Evolutionary conservation across 2,329 filamentous ascomycete genomes (phyloP).

Genomic region (Trichophaea hybrida): DNA sequence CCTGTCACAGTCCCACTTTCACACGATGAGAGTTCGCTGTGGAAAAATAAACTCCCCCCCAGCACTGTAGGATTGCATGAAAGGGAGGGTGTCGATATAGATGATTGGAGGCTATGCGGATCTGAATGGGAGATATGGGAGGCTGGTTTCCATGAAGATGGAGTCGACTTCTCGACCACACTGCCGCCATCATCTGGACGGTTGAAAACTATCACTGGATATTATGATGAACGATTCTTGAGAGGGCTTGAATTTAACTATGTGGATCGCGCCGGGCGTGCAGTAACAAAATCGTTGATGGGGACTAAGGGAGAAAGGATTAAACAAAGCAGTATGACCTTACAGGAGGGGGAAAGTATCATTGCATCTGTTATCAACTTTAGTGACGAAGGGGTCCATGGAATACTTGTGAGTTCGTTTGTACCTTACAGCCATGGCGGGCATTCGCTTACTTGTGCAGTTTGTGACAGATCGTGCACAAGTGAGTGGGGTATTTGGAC

Average conservation of each 20-base stretch:
- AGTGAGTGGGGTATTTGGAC: conserved; percentile 21
- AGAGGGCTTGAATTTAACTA: conserved; percentile 24
- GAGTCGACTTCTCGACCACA: conserved; percentile 1
- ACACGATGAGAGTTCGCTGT: conserved; percentile 23
- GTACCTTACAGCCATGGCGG: not conserved
- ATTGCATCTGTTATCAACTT: conserved; percentile 21
- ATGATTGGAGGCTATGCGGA: conserved; percentile 22
- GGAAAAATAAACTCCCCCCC: conserved; percentile 19
- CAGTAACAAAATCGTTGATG: conserved; percentile 2
- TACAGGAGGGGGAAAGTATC: conserved; percentile 13
- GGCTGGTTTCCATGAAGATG: conserved; percentile 16
- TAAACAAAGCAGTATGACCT: conserved; percentile 10
- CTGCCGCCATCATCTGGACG: not conserved
- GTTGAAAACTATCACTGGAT: conserved; percentile 20
- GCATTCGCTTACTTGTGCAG: conserved; percentile 10
- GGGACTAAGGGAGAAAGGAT: conserved; percentile 3
- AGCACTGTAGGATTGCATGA: conserved; percentile 13
- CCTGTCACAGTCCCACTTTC: conserved; percentile 19
- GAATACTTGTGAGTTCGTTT: conserved; percentile 18
- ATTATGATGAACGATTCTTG: conserved; percentile 20
- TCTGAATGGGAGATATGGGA: conserved; percentile 25
- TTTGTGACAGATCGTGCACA: conserved; percentile 18
- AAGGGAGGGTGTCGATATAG: conserved; percentile 20
- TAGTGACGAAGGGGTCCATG: conserved; percentile 22
- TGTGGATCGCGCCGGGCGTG: conserved; percentile 2